Evolutionary conservation across 2,329 filamentous ascomycete species (phyloP).

Genomic region (Phyllosticta citrichinensis): DNA sequence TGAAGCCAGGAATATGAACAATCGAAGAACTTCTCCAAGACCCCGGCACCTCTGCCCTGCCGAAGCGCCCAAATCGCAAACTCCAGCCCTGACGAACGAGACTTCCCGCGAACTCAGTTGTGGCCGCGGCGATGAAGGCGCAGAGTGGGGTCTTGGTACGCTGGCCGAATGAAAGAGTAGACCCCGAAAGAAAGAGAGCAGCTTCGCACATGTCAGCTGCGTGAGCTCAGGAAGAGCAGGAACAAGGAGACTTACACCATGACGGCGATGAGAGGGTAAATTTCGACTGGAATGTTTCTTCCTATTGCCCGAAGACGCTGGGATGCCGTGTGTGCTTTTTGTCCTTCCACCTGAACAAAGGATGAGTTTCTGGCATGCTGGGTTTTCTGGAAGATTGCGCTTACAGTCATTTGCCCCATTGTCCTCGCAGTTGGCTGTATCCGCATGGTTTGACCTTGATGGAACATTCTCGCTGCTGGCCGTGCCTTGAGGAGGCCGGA

Average conservation of each 20-base stretch:
- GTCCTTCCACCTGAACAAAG: background rate
- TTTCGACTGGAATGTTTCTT: conserved; percentile 6
- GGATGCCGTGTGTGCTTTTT: background rate
- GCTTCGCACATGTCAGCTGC: background rate
- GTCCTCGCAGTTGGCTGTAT: background rate
- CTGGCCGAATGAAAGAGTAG: conserved; percentile 7
- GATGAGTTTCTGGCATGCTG: background rate
- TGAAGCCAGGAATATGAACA: background rate
- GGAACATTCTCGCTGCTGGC: background rate
- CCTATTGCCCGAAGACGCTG: background rate
- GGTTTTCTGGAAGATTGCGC: background rate
- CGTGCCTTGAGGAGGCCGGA: background rate
- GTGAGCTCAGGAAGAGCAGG: background rate
- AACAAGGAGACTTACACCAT: background rate
- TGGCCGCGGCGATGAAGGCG: conserved; percentile 1
- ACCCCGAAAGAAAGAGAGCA: conserved; percentile 3
- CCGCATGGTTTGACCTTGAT: background rate
- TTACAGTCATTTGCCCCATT: background rate
- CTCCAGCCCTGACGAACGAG: background rate
- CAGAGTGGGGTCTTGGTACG: background rate
- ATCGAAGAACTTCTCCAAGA: background rate
- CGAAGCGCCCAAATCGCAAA: background rate
- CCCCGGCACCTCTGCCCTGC: background rate
- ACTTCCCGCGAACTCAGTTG: background rate
- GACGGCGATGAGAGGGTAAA: conserved; percentile 5